Percentiles rank a stretch among this genome's conserved stretches.
phyloP scores from a whole-genome alignment of 768 basidiomycete genomes.

The Lyophyllum shimeji region DNA sequence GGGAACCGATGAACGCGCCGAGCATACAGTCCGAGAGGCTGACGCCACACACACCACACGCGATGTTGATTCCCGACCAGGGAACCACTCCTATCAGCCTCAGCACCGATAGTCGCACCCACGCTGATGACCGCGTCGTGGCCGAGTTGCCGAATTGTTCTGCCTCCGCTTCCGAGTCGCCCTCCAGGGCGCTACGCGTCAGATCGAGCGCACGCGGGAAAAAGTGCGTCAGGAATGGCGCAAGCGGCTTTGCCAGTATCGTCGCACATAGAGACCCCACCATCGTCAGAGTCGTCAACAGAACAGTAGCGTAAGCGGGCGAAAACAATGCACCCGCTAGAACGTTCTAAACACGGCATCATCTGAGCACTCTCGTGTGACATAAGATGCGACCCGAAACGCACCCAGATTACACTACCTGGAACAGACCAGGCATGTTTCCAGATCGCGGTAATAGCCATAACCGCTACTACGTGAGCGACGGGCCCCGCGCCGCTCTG shows the following conservation, averaged over 20 bases:
- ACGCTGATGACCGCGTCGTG: constrained; percentile 47
- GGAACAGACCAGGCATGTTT: constrained; percentile 98
- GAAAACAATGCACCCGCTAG: constrained; percentile 86
- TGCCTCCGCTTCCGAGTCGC: constrained; percentile 48
- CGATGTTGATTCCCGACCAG: constrained; percentile 97
- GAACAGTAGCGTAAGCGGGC: constrained; percentile 75
- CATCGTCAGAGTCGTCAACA: constrained; percentile 84
- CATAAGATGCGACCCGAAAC: constrained; percentile 27
- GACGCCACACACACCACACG: constrained; percentile 90
- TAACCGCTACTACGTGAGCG: constrained; percentile 78
- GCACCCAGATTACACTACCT: constrained; percentile 88
- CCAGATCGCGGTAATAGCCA: constrained; percentile 86
- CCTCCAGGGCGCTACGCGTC: constrained; percentile 79
- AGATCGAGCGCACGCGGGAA: constrained; percentile 86
- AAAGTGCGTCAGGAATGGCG: constrained; percentile 75
- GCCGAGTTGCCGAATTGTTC: constrained; percentile 31
- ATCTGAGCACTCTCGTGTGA: constrained; percentile 1
- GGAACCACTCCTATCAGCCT: constrained; percentile 92
- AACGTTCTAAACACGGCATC: constrained; percentile 63
- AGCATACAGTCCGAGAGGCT: constrained; percentile 70
- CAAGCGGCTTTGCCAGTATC: constrained; percentile 77
- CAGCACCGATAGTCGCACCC: constrained; percentile 87
- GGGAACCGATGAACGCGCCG: constrained; percentile 78
- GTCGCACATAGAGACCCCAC: constrained; percentile 84
- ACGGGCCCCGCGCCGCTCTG: constrained; percentile 64